These are phyloP conservation scores for Guillardia theta DNA, from an alignment of 78 protist species.

Conservation along the genomic window DNA sequence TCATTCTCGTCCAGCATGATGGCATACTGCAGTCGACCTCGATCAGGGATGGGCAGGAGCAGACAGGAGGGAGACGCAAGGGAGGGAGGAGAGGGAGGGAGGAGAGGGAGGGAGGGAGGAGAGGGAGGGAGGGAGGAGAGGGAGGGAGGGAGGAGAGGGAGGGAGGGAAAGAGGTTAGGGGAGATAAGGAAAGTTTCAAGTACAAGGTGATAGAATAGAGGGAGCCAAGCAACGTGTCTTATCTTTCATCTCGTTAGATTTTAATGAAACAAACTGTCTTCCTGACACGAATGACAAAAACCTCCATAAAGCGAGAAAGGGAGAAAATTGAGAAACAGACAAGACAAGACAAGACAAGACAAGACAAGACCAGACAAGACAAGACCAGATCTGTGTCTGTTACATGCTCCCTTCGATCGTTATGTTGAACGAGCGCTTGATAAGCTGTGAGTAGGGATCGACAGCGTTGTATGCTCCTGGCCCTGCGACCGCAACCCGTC, in stretches of 20 bases:
- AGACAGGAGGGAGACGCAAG: background rate
- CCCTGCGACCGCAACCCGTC: background rate
- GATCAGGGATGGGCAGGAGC: background rate
- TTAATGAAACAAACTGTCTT: background rate
- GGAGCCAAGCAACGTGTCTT: background rate
- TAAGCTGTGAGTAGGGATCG: background rate
- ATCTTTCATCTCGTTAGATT: background rate
- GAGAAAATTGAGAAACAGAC: no score
- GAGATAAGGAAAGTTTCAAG: background rate
- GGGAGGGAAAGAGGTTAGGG: background rate
- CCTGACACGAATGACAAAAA: no score
- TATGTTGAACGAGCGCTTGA: slow-evolving; percentile 35
- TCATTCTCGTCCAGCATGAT: no score
- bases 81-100: background rate
- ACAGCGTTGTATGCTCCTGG: background rate
- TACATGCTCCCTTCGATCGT: slow-evolving; percentile 3
- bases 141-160: background rate
- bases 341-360: no score
- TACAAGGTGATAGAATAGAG: background rate
- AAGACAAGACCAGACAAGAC: no score
- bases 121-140: background rate
- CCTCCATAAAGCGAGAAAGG: no score
- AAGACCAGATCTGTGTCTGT: no score
- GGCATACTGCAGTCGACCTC: no score
- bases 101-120: background rate